These are phyloP conservation scores for Penicillium sp. DNA, from an alignment of 2,329 filamentous ascomycete species.

Conservation along the genomic window DNA sequence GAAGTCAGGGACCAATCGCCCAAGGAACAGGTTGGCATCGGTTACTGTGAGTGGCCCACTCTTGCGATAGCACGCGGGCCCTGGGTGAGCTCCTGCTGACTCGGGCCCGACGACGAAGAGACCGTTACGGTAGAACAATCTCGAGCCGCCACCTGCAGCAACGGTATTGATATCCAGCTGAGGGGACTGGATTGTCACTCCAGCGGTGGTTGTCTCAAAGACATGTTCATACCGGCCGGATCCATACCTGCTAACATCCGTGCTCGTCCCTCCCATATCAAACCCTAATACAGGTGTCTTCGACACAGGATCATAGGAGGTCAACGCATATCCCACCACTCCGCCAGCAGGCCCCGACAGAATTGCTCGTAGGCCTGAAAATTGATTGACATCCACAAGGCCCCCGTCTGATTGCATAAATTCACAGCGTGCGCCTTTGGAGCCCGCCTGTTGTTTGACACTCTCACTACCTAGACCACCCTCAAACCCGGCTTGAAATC, in stretches of 20 bases:
- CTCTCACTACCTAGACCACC: conserved; percentile 76
- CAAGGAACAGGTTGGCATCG: conserved; percentile 84
- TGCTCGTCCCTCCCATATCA: conserved; percentile 90
- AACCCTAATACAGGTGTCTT: conserved; percentile 85
- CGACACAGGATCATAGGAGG: conserved; percentile 77
- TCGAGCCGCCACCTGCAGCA: conserved; percentile 79
- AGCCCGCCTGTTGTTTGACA: conserved; percentile 64
- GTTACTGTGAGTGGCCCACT: conserved; percentile 89
- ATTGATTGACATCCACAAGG: conserved; percentile 54
- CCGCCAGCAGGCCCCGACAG: conserved; percentile 89
- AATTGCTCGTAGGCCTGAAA: conserved; percentile 82
- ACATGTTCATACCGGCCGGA: conserved; percentile 85
- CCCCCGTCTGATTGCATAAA: conserved; percentile 91
- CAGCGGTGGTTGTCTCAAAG: conserved; percentile 86
- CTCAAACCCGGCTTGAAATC: conserved; percentile 76
- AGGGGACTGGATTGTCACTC: conserved; percentile 84
- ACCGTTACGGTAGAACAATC: conserved; percentile 40
- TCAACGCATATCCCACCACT: conserved; percentile 86
- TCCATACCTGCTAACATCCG: conserved; percentile 82
- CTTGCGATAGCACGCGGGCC: conserved; percentile 88
- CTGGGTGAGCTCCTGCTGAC: conserved; percentile 83
- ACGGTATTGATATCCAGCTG: conserved; percentile 92
- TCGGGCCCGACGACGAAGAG: conserved; percentile 83
- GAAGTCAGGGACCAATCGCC: conserved; percentile 79
- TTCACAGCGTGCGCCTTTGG: conserved; percentile 75